A percentile compares a stretch with the other conserved stretches of the same genome.
Evolutionary conservation across 768 basidiomycete genomes (phyloP).

Genomic region (Multifurca ochricompacta): DNA sequence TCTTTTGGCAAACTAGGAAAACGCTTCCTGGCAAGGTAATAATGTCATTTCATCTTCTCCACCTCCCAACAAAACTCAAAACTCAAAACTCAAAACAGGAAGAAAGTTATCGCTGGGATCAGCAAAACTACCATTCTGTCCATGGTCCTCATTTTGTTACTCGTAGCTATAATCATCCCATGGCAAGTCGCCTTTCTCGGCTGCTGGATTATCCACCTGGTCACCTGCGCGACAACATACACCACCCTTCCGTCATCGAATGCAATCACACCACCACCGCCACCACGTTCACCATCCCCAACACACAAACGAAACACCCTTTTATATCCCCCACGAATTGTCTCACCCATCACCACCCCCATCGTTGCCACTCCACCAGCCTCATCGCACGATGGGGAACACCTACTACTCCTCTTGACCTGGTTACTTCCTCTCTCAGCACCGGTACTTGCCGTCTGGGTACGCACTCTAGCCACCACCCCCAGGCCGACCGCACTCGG

Average conservation of each 20-base stretch:
- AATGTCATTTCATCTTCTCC: not conserved
- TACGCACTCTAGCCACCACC: slow-evolving; percentile 73
- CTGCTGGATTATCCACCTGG: slow-evolving; percentile 71
- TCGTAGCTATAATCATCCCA: slow-evolving; percentile 74
- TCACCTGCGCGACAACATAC: slow-evolving; percentile 46
- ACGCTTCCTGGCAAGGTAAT: slow-evolving; percentile 22
- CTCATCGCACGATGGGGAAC: slow-evolving; percentile 40
- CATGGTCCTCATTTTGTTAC: slow-evolving; percentile 48
- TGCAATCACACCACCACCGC: not conserved
- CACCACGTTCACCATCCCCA: not conserved
- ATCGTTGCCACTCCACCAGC: not conserved
- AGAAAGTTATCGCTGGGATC: slow-evolving; percentile 28
- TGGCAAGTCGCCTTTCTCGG: slow-evolving; percentile 90
- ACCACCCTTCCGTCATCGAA: slow-evolving; percentile 8
- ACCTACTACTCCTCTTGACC: slow-evolving; percentile 68
- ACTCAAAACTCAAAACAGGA: too few relatives aligned
- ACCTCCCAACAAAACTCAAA: not conserved
- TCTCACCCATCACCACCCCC: too few relatives aligned
- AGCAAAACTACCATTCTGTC: slow-evolving; percentile 34
- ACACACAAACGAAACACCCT: slow-evolving; percentile 4
- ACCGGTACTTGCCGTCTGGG: slow-evolving; percentile 83
- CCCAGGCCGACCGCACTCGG: slow-evolving; percentile 67
- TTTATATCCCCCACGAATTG: not conserved
- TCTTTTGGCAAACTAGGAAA: slow-evolving; percentile 32
- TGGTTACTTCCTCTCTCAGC: slow-evolving; percentile 72